A percentile compares a stretch with the other conserved stretches of the same genome.
phyloP scores from a whole-genome alignment of 2,329 filamentous ascomycete genomes.

The Elsinoe perseae region DNA sequence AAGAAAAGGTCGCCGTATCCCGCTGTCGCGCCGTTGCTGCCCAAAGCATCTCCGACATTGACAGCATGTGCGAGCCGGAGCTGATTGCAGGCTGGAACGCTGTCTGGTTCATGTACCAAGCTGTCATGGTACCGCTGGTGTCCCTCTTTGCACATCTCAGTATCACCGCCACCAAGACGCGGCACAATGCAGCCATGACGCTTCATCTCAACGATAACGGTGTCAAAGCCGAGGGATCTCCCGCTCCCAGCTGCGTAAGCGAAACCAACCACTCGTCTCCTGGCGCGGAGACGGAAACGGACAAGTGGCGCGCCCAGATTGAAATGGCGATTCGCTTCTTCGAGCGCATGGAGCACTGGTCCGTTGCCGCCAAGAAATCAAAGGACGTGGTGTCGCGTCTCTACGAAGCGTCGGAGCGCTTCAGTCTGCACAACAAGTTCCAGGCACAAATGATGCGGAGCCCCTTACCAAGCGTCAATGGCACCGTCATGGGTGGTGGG shows the following conservation, averaged over 20 bases:
- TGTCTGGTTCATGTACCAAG: constrained; percentile 75
- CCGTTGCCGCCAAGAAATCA: constrained; percentile 39
- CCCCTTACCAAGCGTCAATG: background rate
- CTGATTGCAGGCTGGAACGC: constrained; percentile 76
- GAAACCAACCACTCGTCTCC: background rate
- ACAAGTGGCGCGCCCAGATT: constrained; percentile 36
- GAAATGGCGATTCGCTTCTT: constrained; percentile 38
- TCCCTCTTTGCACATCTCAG: constrained; percentile 50
- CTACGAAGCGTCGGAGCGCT: constrained; percentile 33
- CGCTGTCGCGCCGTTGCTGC: constrained; percentile 62
- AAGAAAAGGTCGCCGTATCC: constrained; percentile 61
- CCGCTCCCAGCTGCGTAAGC: background rate
- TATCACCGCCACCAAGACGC: constrained; percentile 6
- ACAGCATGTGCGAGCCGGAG: constrained; percentile 60
- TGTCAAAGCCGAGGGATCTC: background rate
- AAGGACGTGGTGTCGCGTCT: constrained; percentile 36
- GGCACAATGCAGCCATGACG: constrained; percentile 24
- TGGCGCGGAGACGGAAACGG: constrained; percentile 27
- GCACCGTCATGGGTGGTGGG: background rate
- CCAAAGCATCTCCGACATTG: constrained; percentile 65
- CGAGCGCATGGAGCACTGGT: constrained; percentile 37
- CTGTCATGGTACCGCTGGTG: constrained; percentile 69
- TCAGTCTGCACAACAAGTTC: constrained; percentile 22
- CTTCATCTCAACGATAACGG: constrained; percentile 26
- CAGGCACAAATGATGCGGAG: constrained; percentile 4